Conservation (phyloP, 345 rosid genomes). For the Citrus inodora region DNA sequence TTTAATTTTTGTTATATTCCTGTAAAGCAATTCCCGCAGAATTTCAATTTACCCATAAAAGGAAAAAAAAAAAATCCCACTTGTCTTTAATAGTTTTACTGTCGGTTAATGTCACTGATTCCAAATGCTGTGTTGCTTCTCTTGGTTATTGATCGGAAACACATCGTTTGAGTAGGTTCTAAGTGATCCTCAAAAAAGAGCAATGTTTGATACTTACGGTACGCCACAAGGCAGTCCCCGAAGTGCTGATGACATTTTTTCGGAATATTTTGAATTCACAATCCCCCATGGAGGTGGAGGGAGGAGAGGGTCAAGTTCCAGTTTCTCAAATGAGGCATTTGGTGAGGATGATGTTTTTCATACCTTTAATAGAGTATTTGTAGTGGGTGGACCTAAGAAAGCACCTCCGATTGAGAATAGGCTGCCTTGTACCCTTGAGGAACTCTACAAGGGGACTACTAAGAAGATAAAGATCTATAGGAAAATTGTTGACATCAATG, state of each 20-base stretch:
- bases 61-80: too few species aligned
- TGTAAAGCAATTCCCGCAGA: too few species aligned
- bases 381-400: slow-evolving; percentile 44
- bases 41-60: too few species aligned
- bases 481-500: slow-evolving; percentile 41
- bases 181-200: slow-evolving; percentile 80
- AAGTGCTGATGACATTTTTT: slow-evolving; percentile 60
- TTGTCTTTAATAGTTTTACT: too few species aligned
- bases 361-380: slow-evolving; percentile 39
- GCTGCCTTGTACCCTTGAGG: slow-evolving; percentile 59
- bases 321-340: slow-evolving; percentile 47
- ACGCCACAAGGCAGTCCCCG: slow-evolving; percentile 73
- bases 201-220: slow-evolving; percentile 63
- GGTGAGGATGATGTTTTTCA: slow-evolving; percentile 60
- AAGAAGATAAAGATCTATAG: slow-evolving; percentile 67
- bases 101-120: too few species aligned
- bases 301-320: slow-evolving; percentile 36
- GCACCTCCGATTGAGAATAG: slow-evolving; percentile 50
- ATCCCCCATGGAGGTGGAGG: slow-evolving; percentile 50
- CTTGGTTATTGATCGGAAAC: neutral
- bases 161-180: slow-evolving; percentile 43
- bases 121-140: too few species aligned
- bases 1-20: too few species aligned
- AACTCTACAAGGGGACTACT: slow-evolving; percentile 50
- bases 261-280: slow-evolving; percentile 58